Percentiles rank a stretch among this genome's conserved stretches.
Evolutionary conservation across 2,329 filamentous ascomycete genomes (phyloP).

Genomic region (Colletotrichum truncatum): DNA sequence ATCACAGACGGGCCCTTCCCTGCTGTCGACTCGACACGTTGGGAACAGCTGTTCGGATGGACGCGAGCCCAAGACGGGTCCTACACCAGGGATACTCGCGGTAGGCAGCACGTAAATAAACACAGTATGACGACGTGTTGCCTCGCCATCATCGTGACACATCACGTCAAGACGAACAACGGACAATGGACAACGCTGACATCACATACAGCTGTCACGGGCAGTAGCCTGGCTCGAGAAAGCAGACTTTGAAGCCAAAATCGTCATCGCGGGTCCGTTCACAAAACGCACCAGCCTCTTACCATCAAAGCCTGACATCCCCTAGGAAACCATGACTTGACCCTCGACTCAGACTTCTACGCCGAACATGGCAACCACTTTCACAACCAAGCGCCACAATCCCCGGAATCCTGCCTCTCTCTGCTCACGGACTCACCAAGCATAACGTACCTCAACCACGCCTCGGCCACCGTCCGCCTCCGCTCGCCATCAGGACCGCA

Average conservation of each 20-base stretch:
- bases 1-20: neutral
- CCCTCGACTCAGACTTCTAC: constrained; percentile 73
- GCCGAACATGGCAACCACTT: constrained; percentile 59
- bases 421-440: constrained; percentile 63
- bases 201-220: constrained; percentile 57
- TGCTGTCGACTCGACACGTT: neutral
- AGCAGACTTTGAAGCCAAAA: constrained; percentile 74
- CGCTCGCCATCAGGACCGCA: constrained; percentile 60
- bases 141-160: neutral
- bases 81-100: constrained; percentile 8
- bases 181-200: too few relatives aligned
- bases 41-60: neutral
- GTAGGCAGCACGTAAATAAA: neutral
- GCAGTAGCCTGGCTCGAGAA: constrained; percentile 74
- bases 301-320: neutral
- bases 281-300: neutral
- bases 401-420: constrained; percentile 59
- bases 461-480: constrained; percentile 63
- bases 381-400: constrained; percentile 65
- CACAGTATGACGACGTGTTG: neutral
- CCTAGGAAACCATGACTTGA: constrained; percentile 79
- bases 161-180: too few relatives aligned
- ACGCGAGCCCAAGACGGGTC: constrained; percentile 7
- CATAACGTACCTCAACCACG: constrained; percentile 73
- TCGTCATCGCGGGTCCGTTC: constrained; percentile 71